These are phyloP conservation scores for Globisporangium iwayamae DNA, from an alignment of 352 stramenopile genomes.

Conservation along the genomic window DNA sequence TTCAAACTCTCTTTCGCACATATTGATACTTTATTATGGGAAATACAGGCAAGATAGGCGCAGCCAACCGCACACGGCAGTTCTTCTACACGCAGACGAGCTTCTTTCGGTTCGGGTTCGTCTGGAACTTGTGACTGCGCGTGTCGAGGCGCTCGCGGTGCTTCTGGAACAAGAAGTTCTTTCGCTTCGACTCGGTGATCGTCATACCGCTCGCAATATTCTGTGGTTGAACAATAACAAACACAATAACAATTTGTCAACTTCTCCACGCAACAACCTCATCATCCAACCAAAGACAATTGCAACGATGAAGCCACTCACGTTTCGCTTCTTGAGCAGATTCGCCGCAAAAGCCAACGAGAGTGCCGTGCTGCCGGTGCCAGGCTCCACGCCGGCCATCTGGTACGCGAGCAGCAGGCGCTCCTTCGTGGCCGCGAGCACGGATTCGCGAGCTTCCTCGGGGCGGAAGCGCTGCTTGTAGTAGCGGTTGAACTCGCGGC, in stretches of 20 bases:
- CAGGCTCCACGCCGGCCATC: conserved; percentile 57
- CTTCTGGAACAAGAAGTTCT: conserved; percentile 78
- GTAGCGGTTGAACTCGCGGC: conserved; percentile 86
- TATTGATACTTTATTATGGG: conserved; percentile 15
- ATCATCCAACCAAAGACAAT: not conserved
- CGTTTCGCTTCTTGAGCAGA: conserved; percentile 75
- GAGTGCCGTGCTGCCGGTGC: conserved; percentile 55
- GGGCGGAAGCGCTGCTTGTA: conserved; percentile 88
- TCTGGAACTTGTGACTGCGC: conserved; percentile 85
- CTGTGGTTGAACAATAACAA: conserved; percentile 20
- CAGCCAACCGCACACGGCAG: conserved; percentile 3
- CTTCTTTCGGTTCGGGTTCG: conserved; percentile 67
- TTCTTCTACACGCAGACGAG: conserved; percentile 75
- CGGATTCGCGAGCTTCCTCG: conserved; percentile 68
- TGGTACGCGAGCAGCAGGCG: conserved; percentile 73
- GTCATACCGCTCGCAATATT: conserved; percentile 79
- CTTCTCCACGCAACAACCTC: not conserved
- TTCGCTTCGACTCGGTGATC: conserved; percentile 57
- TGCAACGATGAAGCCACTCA: conserved; percentile 20
- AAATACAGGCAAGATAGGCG: conserved; percentile 7
- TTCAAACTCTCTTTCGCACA: conserved; percentile 7
- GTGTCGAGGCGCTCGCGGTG: conserved; percentile 75
- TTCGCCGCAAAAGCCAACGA: conserved; percentile 79
- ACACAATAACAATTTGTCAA: conserved; percentile 3
- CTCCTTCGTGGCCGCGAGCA: conserved; percentile 79